Base-by-base conservation (phyloP, 768 basidiomycete genomes). In the Russula abietina region DNA sequence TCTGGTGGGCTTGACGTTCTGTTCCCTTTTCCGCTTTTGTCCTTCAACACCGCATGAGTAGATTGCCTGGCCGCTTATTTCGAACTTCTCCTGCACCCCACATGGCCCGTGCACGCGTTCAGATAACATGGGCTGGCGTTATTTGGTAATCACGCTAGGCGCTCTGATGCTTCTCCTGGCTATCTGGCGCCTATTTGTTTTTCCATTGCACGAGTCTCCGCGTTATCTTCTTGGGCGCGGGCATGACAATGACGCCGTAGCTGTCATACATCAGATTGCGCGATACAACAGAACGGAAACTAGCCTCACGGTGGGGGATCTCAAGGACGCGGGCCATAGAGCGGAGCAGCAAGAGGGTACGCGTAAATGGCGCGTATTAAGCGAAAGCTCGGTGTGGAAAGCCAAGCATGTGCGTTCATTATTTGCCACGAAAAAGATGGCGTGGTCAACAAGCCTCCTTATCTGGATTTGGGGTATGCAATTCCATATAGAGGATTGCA, bases 91-190 rank as follows among this genome's bases (percentile, higher is more conserved):
- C 7, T 85, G 84, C 64, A 33, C 73, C 1, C 68, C 68, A 2
- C 58, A 75, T 0, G 66, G 70, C 3, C 67, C 73, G 3, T 81
- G 81, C 63, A 61, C 75, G 41, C 77, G 73, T 53, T 70, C 75
- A 3, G 65, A 80, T 22, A 86, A 85, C 65, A 85, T 83, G 83
- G 84, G 85, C 26, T 86, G 85, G 84, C 75, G 85, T 32, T 85
- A 85, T 68, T 76, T 84, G 28, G 72, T 84, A 36, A 78, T 82
- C 69, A 75, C 76, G 0, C 77, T 84, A 43, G 82, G 84, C 3
- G 82, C 76, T 10, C 64, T 84, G 45, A 82, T 78, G 28, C 73
- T 86, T 41, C 61, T 83, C 57, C 71, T 83, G n/a, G 84, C 81
- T 77, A 73, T 69, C 12, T 61, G 81, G 65, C 80, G 83, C 45